Evolutionary conservation across 2,329 filamentous ascomycete species (phyloP).

Genomic region (Emericellopsis atlantica): DNA sequence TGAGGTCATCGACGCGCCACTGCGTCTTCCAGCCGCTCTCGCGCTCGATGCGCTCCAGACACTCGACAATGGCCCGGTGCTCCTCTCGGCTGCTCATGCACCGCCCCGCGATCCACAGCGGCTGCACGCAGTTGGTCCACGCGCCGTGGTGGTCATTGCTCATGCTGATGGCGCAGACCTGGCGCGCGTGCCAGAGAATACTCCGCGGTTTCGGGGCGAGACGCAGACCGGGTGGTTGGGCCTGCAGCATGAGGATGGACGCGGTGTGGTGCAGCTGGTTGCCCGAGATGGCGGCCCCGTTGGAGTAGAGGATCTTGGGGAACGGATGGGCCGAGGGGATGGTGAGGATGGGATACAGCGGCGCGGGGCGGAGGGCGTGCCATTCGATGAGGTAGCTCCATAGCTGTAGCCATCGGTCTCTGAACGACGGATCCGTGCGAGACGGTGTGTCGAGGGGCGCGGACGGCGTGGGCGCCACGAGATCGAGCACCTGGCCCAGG

Average conservation of each 20-base stretch:
- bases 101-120: constrained; percentile 38
- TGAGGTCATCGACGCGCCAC: constrained; percentile 2
- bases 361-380: constrained; percentile 21
- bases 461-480: constrained; percentile 11
- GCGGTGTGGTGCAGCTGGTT: constrained; percentile 43
- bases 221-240: constrained; percentile 24
- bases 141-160: constrained; percentile 38
- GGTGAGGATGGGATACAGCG: constrained; percentile 20
- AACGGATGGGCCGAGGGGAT: constrained; percentile 27
- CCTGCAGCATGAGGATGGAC: constrained; percentile 36
- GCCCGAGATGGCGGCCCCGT: constrained; percentile 37
- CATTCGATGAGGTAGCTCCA: constrained; percentile 26
- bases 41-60: constrained; percentile 8
- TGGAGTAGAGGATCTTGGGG: constrained; percentile 34
- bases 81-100: constrained; percentile 34
- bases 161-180: constrained; percentile 38
- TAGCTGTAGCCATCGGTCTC: constrained; percentile 20
- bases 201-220: constrained; percentile 20
- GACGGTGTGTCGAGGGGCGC: constrained; percentile 15
- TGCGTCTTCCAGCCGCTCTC: constrained; percentile 1
- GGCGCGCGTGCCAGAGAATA: constrained; percentile 37
- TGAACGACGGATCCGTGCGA: constrained; percentile 7
- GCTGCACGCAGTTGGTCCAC: constrained; percentile 41
- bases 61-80: constrained; percentile 27
- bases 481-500: constrained; percentile 27